phyloP scores from a whole-genome alignment of 768 basidiomycete genomes.

The Psilocybe azurescens region DNA sequence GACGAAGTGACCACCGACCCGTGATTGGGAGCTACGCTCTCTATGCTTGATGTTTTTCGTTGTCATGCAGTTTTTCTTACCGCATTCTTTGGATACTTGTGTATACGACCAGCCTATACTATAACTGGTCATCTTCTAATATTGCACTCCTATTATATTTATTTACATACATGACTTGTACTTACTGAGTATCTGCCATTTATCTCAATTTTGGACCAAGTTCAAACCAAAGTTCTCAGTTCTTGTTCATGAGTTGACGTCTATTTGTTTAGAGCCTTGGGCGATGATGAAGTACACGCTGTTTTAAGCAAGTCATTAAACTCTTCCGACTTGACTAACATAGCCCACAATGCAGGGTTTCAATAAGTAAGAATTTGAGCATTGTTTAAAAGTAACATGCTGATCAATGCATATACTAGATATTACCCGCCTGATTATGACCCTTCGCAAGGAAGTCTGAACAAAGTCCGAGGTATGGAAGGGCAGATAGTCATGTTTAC shows the following conservation, averaged over 20 bases:
- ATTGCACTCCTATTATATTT: conserved; percentile 1
- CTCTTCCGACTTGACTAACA: background rate
- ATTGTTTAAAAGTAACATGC: background rate
- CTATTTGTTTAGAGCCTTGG: background rate
- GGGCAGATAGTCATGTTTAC: background rate
- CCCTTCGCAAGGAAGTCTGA: conserved; percentile 68
- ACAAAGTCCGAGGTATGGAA: conserved; percentile 66
- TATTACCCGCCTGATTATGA: conserved; percentile 60
- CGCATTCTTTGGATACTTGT: background rate
- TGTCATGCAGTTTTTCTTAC: background rate
- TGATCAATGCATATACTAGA: conserved; percentile 27
- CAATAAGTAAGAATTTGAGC: conserved; percentile 41
- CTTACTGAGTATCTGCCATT: background rate
- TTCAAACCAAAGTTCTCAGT: background rate
- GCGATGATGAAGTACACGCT: background rate
- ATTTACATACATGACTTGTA: background rate
- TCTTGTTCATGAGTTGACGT: background rate
- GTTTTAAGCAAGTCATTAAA: background rate
- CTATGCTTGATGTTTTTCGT: conserved; percentile 47
- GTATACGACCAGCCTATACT: conserved; percentile 5
- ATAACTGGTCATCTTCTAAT: background rate
- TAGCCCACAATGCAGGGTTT: conserved; percentile 47
- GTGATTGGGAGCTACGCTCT: conserved; percentile 82
- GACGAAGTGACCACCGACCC: conserved; percentile 83
- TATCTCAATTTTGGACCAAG: background rate